phyloP scores from a whole-genome alignment of 2,329 filamentous ascomycete genomes.

The Cytospora schulzeri region DNA sequence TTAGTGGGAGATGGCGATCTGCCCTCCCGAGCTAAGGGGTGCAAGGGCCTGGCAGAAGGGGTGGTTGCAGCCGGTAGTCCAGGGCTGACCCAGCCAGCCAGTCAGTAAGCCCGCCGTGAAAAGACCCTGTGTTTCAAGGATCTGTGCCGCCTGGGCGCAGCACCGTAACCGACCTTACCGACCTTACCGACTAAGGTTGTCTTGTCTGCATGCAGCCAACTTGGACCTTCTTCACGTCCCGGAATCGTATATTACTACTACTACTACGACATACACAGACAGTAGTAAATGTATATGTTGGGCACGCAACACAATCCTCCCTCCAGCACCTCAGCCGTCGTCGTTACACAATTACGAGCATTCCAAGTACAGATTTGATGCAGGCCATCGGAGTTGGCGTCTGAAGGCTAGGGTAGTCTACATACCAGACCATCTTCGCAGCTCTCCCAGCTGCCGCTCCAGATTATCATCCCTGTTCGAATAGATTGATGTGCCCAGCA shows the following conservation, averaged over 20 bases:
- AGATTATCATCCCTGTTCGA: not conserved
- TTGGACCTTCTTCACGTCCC: not conserved
- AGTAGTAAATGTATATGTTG: not conserved
- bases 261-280: not conserved
- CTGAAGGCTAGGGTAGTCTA: not conserved
- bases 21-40: not conserved
- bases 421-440: not conserved
- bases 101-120: no score
- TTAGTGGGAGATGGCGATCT: constrained; percentile 10
- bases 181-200: not conserved
- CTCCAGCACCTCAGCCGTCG: not conserved
- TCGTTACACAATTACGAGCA: not conserved
- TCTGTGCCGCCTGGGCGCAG: not conserved
- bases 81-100: not conserved
- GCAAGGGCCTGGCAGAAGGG: not conserved
- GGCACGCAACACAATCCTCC: not conserved
- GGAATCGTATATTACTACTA: no score
- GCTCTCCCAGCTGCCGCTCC: not conserved
- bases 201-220: not conserved
- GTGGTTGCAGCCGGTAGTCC: constrained; percentile 8
- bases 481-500: not conserved
- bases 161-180: not conserved
- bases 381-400: not conserved
- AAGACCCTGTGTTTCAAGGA: not conserved
- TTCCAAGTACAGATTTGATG: not conserved